A percentile compares a stretch with the other conserved stretches of the same genome.
These are phyloP conservation scores for Candida sanyaensis DNA, from an alignment of 1,139 yeast genomes.

Conservation along the genomic window DNA sequence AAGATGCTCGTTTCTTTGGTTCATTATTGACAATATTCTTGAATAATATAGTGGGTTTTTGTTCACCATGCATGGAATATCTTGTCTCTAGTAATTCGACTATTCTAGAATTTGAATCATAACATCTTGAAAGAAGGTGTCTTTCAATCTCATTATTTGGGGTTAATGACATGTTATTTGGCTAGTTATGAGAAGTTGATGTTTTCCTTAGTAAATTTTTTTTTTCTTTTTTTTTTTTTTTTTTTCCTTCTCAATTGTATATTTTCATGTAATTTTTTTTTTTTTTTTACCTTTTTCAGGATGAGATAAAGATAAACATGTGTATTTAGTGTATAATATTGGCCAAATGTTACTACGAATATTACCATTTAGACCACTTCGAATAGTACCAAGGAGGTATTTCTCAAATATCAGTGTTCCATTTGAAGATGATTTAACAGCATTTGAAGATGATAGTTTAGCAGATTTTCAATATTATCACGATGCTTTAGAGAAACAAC, in stretches of 20 bases:
- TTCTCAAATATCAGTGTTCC: conserved; percentile 29
- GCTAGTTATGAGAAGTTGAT: no score
- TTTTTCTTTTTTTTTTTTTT: no score
- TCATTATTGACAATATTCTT: conserved; percentile 9
- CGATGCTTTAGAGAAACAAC: conserved; percentile 30
- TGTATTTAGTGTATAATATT: background rate
- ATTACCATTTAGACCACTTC: background rate
- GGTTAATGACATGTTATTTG: conserved; percentile 7
- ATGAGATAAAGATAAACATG: background rate
- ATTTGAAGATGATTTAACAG: conserved; percentile 41
- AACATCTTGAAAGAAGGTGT: conserved; percentile 53
- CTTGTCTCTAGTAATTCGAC: conserved; percentile 54
- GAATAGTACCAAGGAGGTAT: conserved; percentile 4
- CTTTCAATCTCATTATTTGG: conserved; percentile 45
- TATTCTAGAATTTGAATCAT: conserved; percentile 41
- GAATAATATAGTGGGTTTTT: conserved; percentile 57
- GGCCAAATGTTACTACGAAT: conserved; percentile 3
- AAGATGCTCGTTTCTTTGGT: conserved; percentile 18
- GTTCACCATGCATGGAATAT: conserved; percentile 58
- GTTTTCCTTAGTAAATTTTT: no score
- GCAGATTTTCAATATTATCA: conserved; percentile 43
- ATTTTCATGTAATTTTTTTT: background rate
- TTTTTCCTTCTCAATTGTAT: no score
- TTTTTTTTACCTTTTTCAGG: conserved; percentile 4
- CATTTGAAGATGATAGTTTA: conserved; percentile 36